Evolutionary conservation across 202 grass and related monocot species (phyloP).

Genomic region (Saccharum hybrid): DNA sequence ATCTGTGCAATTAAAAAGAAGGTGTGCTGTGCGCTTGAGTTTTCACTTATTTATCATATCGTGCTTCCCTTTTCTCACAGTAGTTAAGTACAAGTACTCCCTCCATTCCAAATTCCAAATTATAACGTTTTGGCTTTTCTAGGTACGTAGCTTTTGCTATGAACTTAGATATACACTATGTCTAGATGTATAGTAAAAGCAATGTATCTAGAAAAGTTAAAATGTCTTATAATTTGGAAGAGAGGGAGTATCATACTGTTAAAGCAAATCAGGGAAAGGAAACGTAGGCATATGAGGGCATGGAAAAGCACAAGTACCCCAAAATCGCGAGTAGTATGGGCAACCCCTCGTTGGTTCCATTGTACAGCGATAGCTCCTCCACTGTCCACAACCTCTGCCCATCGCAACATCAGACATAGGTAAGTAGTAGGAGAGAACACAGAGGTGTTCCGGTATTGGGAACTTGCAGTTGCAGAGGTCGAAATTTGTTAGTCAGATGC

Average conservation of each 20-base stretch:
- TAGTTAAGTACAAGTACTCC: not conserved
- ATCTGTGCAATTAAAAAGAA: not conserved
- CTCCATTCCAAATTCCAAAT: no score
- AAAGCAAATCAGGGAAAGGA: not conserved
- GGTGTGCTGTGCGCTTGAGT: not conserved
- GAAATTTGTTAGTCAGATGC: not conserved
- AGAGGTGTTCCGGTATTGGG: not conserved
- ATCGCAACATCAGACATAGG: constrained; percentile 31
- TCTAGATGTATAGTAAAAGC: no score
- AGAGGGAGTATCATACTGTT: not conserved
- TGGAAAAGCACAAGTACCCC: constrained; percentile 56
- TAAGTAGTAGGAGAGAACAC: constrained; percentile 7
- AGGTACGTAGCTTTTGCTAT: no score
- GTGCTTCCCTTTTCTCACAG: not conserved
- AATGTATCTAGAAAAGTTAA: no score
- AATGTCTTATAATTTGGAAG: no score
- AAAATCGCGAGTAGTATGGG: constrained; percentile 84
- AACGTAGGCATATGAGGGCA: not conserved
- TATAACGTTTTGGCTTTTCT: no score
- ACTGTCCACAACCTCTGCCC: constrained; percentile 73
- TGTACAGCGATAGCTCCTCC: constrained; percentile 73
- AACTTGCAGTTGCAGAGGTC: constrained; percentile 28
- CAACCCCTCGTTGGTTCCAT: constrained; percentile 69
- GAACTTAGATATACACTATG: no score
- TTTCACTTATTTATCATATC: not conserved